Evolutionary conservation across 106 monocot genomes (phyloP).

Genomic region (Acanthochlamys bracteata): DNA sequence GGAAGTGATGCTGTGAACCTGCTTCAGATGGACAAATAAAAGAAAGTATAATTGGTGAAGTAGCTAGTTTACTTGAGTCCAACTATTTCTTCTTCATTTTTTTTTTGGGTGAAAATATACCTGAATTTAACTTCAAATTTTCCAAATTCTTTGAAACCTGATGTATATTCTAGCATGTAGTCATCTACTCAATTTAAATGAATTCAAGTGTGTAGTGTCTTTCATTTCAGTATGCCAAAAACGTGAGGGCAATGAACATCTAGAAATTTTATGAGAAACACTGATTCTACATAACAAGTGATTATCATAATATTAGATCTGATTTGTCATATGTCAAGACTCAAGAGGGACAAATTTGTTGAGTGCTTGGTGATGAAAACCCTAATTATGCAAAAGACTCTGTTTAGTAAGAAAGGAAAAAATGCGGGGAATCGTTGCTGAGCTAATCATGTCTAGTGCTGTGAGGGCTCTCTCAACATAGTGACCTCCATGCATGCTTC

Average conservation of each 20-base stretch:
- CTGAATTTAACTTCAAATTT: no score
- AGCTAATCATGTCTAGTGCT: neutral
- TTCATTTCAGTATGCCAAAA: no score
- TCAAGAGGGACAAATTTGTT: neutral
- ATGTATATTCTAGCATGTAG: no score
- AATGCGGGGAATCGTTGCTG: slow-evolving; percentile 1
- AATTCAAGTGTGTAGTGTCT: no score
- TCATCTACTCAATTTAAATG: no score
- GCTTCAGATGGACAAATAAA: no score
- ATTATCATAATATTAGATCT: neutral
- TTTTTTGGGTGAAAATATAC: no score
- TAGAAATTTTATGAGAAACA: neutral
- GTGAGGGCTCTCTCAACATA: neutral
- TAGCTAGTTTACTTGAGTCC: no score
- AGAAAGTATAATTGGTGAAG: no score
- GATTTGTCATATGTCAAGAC: neutral
- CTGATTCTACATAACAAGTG: neutral
- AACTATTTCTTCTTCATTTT: no score
- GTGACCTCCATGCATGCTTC: slow-evolving; percentile 14
- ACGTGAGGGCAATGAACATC: neutral
- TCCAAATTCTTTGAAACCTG: no score
- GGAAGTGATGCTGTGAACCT: no score
- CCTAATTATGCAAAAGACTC: neutral
- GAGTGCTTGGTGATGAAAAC: neutral
- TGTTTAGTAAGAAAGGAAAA: neutral